These are phyloP conservation scores for Tardiomyces depauwii DNA, from an alignment of 1,139 yeast genomes.

Conservation along the genomic window DNA sequence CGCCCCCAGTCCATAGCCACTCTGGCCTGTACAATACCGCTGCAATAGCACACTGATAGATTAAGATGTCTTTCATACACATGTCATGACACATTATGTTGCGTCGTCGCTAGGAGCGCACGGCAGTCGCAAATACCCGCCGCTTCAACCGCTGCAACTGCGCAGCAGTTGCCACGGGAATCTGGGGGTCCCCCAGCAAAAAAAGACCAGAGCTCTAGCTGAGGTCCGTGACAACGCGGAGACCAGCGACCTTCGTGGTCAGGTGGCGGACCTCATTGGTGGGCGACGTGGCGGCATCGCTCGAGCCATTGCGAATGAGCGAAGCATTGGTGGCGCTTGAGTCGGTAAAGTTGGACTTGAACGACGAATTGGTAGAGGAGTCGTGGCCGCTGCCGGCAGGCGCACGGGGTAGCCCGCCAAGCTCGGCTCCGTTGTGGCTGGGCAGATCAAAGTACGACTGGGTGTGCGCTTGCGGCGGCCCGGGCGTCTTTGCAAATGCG, in stretches of 20 bases:
- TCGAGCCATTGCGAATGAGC: neutral
- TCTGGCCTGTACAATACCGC: too few relatives aligned
- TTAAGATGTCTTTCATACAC: neutral
- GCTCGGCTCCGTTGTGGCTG: too few relatives aligned
- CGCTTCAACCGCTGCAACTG: too few relatives aligned
- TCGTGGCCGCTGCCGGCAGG: neutral
- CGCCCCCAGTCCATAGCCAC: too few relatives aligned
- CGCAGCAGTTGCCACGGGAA: too few relatives aligned
- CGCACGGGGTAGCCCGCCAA: neutral
- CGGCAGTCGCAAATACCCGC: too few relatives aligned
- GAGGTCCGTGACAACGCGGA: neutral
- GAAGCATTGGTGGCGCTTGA: constrained; percentile 1
- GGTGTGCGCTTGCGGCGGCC: neutral
- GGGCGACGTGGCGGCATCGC: neutral
- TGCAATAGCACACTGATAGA: neutral
- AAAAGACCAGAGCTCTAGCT: too few relatives aligned
- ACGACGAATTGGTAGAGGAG: neutral
- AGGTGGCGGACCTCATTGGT: constrained; percentile 1
- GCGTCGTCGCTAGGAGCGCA: neutral
- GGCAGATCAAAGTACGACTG: neutral
- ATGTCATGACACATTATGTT: neutral
- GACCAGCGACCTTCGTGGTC: constrained; percentile 1
- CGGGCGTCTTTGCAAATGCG: neutral
- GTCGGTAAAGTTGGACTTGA: constrained; percentile 1
- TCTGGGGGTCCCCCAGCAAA: too few relatives aligned